These are phyloP conservation scores for Raphanus sativus DNA, from an alignment of 345 rosid genomes.

Conservation along the genomic window DNA sequence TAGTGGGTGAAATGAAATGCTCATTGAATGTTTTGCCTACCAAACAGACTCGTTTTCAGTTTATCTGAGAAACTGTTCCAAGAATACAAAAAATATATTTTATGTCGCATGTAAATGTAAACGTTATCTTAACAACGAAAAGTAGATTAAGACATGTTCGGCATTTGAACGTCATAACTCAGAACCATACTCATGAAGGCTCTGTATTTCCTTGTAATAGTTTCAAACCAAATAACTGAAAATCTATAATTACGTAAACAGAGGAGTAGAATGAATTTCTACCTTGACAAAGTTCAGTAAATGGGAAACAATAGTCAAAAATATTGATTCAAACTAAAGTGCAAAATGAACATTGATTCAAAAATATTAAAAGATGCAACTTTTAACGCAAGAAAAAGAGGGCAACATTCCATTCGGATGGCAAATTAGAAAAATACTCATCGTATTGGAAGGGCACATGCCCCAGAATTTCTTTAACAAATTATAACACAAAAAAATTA, in stretches of 20 bases:
- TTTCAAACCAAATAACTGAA: neutral
- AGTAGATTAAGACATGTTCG: conserved; percentile 23
- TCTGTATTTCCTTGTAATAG: conserved; percentile 1
- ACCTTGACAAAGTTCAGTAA: neutral
- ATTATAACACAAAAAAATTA: conserved; percentile 17
- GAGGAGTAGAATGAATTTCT: conserved; percentile 10
- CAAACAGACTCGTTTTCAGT: conserved; percentile 32
- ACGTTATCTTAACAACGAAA: conserved; percentile 10
- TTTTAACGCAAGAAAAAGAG: conserved; percentile 9
- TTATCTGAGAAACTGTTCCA: neutral
- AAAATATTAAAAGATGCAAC: conserved; percentile 11
- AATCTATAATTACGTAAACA: neutral
- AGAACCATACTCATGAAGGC: conserved; percentile 2
- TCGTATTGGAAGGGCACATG: conserved; percentile 20
- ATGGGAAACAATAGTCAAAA: neutral
- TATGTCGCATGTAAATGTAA: conserved; percentile 1
- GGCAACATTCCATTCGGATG: conserved; percentile 25
- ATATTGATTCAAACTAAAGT: conserved; percentile 12
- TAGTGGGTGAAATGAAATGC: conserved; percentile 34
- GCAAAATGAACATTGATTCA: conserved; percentile 11
- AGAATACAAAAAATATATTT: neutral
- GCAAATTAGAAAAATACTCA: conserved; percentile 17
- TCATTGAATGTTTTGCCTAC: conserved; percentile 39
- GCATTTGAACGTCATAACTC: conserved; percentile 16
- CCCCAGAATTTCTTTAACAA: conserved; percentile 20